Percentiles rank a stretch among this genome's conserved stretches.
These are phyloP conservation scores for Mycotypha africana DNA, from an alignment of 371 early-diverging fungal species.

Conservation along the genomic window DNA sequence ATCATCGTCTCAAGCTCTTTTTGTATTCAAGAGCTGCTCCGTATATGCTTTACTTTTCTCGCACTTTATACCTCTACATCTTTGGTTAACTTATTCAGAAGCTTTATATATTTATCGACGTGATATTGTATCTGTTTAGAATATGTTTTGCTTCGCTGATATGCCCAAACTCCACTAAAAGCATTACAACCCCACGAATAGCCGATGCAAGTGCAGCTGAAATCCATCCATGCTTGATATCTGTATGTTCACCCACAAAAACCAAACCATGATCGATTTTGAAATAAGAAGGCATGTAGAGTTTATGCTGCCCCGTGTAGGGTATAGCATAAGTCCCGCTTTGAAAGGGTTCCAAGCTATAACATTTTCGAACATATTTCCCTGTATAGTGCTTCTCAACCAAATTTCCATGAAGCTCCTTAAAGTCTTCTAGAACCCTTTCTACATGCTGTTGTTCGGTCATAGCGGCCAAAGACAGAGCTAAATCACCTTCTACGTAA, in stretches of 20 bases:
- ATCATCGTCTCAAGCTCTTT: too few relatives aligned
- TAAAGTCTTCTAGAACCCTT: conserved; percentile 22
- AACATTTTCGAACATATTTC: conserved; percentile 22
- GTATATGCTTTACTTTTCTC: too few relatives aligned
- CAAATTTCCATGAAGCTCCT: conserved; percentile 27
- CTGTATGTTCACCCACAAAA: conserved; percentile 33
- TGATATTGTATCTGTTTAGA: conserved; percentile 22
- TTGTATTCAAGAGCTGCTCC: too few relatives aligned
- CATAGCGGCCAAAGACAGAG: conserved; percentile 24
- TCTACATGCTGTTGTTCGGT: conserved; percentile 28
- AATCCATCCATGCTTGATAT: conserved; percentile 33
- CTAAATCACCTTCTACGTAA: conserved; percentile 21
- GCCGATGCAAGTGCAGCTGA: conserved; percentile 23
- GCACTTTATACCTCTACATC: too few relatives aligned
- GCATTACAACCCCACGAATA: conserved; percentile 29
- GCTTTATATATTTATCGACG: conserved; percentile 32
- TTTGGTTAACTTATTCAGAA: too few relatives aligned
- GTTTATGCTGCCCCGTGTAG: conserved; percentile 22
- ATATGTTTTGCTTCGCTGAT: conserved; percentile 28
- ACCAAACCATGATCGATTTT: conserved; percentile 22
- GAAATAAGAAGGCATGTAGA: conserved; percentile 28
- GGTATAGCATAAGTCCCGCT: conserved; percentile 23
- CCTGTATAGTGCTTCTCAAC: conserved; percentile 27
- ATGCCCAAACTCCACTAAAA: conserved; percentile 26
- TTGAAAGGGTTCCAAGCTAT: conserved; percentile 23